Evolutionary conservation across 2,329 filamentous ascomycete genomes (phyloP).

Genomic region (Scopulariopsis brevicaulis): DNA sequence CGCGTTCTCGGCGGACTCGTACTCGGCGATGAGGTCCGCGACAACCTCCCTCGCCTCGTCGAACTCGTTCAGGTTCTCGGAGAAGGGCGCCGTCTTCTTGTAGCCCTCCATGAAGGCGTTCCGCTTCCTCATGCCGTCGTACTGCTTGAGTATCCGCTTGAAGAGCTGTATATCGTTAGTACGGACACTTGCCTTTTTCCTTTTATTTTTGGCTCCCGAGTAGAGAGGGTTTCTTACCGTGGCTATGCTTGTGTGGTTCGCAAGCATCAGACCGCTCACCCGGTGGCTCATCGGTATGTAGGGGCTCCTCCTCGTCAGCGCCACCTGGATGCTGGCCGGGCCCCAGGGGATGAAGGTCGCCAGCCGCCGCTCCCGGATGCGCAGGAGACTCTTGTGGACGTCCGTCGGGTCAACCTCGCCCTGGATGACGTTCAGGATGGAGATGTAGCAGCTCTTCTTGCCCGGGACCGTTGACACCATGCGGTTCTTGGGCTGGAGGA

Average conservation of each 20-base stretch:
- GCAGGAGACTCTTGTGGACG: slow-evolving; percentile 93
- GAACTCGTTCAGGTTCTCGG: slow-evolving; percentile 86
- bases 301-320: slow-evolving; percentile 89
- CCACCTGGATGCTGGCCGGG: slow-evolving; percentile 93
- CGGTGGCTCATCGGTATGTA: slow-evolving; percentile 91
- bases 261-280: slow-evolving; percentile 93
- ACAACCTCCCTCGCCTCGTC: slow-evolving; percentile 91
- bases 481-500: slow-evolving; percentile 95
- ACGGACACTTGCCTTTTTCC: neutral
- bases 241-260: slow-evolving; percentile 94
- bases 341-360: slow-evolving; percentile 99
- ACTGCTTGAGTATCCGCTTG: slow-evolving; percentile 85
- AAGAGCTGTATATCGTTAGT: slow-evolving; percentile 49
- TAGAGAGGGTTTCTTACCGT: slow-evolving; percentile 42
- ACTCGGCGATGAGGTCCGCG: slow-evolving; percentile 81
- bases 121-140: slow-evolving; percentile 87
- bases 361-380: slow-evolving; percentile 85
- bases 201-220: no score
- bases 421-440: slow-evolving; percentile 97
- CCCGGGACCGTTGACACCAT: slow-evolving; percentile 95
- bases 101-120: slow-evolving; percentile 96
- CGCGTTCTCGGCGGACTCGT: slow-evolving; percentile 85
- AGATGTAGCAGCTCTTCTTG: slow-evolving; percentile 98
- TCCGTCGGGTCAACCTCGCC: slow-evolving; percentile 97
- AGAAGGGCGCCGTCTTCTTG: slow-evolving; percentile 89